A percentile compares a stretch with the other conserved stretches of the same genome.
Conservation (phyloP, 768 basidiomycete species). For the Cystofilobasidium bisporidii region DNA sequence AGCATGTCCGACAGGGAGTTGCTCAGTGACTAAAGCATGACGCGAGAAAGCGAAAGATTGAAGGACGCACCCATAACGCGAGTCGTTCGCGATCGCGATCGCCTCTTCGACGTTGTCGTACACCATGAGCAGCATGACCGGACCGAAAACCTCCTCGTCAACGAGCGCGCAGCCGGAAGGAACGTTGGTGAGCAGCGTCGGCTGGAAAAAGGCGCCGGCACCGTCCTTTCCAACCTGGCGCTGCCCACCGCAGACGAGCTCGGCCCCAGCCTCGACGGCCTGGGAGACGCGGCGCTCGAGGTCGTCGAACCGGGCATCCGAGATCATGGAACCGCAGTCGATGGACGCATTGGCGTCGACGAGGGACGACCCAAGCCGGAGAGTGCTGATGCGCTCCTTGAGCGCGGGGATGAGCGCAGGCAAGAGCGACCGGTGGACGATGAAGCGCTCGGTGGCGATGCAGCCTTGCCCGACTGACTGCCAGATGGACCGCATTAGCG, state of each 20-base stretch:
- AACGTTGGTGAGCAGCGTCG: constrained; percentile 78
- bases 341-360: constrained; percentile 42
- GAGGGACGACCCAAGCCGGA: constrained; percentile 68
- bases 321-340: constrained; percentile 84
- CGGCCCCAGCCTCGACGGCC: constrained; percentile 61
- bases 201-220: constrained; percentile 72
- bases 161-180: constrained; percentile 63
- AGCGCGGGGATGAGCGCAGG: constrained; percentile 2
- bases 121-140: constrained; percentile 73
- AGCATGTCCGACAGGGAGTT: neutral
- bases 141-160: constrained; percentile 83
- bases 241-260: constrained; percentile 56
- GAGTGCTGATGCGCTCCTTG: constrained; percentile 47
- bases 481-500: constrained; percentile 18
- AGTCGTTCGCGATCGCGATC: constrained; percentile 75
- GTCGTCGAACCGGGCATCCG: constrained; percentile 56
- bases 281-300: constrained; percentile 55
- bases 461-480: constrained; percentile 63
- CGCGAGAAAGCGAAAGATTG: neutral
- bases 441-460: constrained; percentile 87
- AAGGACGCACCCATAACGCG: constrained; percentile 47
- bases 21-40: no score
- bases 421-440: constrained; percentile 62
- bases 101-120: constrained; percentile 79
- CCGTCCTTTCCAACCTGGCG: constrained; percentile 44